Base-by-base conservation (phyloP, 306 rosid genomes). In the Vigna angularis region DNA sequence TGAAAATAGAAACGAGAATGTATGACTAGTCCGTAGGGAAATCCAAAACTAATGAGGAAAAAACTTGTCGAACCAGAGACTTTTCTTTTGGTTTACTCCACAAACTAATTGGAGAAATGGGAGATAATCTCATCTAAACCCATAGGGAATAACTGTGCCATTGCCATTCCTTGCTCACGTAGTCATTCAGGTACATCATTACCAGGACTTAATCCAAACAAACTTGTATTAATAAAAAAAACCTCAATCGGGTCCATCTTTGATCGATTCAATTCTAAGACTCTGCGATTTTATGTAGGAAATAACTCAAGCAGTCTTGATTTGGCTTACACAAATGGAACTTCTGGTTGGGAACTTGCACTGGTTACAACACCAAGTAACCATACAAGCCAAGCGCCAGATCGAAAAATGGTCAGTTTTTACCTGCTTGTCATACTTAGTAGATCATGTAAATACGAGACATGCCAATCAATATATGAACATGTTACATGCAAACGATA, bases 281-380 rank as follows among this genome's bases (percentile, higher is more conserved):
- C 14, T 55, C 14, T 55, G 17, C 26, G 64, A 58, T 44, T 72
- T 55, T 73, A 28, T 72, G 77, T 62, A 95, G 98, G 95, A 79
- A 81, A 48, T 66, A 72, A 81, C 45, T 69, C 87, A 1, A 70
- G 70, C 70, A 79, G 65, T 69, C 81, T 45, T 76, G 73, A 76
- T 58, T 87, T 85, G 80, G 76, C 79, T 34, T 55, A 91, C 20
- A 64, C 90, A 3, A 79, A 76, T 16, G 96, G 99, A 73, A 79
- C 90, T 82, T 74, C 93, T 28, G 97, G 96, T 80, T 95, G 99
- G 99, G 99, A 95, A 83, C 88, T 95, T 71, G 89, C 97, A 16
- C 82, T 93, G 44, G 94, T 93, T 42, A 93, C 93, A 58, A 73
- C 97, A 65, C 91, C 93, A 61, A 88, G 93, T 85, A 93, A 84